Percentiles rank a stretch among this genome's conserved stretches.
Evolutionary conservation across 768 basidiomycete species (phyloP).

Genomic region (Saitozyma sp.): DNA sequence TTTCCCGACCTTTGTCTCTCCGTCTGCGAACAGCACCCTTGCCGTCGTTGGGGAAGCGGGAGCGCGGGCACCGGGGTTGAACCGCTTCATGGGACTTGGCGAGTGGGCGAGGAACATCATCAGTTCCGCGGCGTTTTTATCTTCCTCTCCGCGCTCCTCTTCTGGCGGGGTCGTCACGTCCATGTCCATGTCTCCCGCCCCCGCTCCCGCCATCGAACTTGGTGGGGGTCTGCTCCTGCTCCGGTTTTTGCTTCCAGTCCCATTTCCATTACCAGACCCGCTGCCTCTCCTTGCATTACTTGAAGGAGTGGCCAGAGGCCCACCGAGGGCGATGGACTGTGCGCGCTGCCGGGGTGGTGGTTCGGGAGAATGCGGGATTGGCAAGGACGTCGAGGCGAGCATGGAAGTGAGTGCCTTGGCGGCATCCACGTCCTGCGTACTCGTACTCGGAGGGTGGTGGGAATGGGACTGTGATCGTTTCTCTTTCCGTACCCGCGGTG

Average conservation of each 20-base stretch:
- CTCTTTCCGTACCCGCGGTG: constrained; percentile 23
- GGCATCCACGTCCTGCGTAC: constrained; percentile 44
- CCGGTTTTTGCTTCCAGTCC: too few relatives aligned
- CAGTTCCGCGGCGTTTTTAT: constrained; percentile 48
- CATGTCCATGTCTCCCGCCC: not conserved
- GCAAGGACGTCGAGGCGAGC: constrained; percentile 26
- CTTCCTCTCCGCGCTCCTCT: constrained; percentile 30
- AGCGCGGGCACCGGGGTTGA: not conserved
- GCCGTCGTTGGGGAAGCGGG: constrained; percentile 21
- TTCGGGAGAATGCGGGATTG: not conserved
- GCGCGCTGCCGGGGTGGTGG: too few relatives aligned
- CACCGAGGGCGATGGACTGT: too few relatives aligned
- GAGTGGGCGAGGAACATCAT: constrained; percentile 52
- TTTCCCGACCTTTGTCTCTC: constrained; percentile 11
- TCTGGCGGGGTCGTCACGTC: constrained; percentile 4
- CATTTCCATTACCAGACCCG: not conserved
- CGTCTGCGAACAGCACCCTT: constrained; percentile 45
- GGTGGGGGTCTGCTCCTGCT: not conserved
- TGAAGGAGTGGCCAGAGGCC: too few relatives aligned
- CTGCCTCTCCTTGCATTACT: not conserved
- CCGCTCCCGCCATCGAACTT: not conserved
- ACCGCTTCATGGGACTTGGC: constrained; percentile 27
- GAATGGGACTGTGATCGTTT: constrained; percentile 42
- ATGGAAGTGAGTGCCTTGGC: constrained; percentile 46
- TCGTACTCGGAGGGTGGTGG: constrained; percentile 18